Percentiles rank a stretch among this genome's conserved stretches.
These are phyloP conservation scores for Torulaspora gathmanii DNA, from an alignment of 805 yeast species.

Conservation along the genomic window DNA sequence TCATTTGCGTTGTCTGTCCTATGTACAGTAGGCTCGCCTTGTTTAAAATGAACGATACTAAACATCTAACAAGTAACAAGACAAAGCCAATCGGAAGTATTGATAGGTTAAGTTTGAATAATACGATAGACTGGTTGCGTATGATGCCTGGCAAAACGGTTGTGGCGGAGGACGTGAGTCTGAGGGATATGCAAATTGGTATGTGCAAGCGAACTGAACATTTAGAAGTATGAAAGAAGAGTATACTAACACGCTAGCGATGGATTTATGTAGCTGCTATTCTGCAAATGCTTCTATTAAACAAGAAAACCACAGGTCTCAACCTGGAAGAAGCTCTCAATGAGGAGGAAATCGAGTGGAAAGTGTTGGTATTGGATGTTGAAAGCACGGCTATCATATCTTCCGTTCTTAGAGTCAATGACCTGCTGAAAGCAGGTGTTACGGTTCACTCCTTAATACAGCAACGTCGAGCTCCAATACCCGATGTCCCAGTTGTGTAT, in stretches of 20 bases:
- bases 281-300: conserved; percentile 82
- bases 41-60: background rate
- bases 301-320: conserved; percentile 50
- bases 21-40: background rate
- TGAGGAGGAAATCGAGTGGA: conserved; percentile 78
- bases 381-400: conserved; percentile 82
- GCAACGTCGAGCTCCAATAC: conserved; percentile 71
- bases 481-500: conserved; percentile 93
- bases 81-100: background rate
- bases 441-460: conserved; percentile 79
- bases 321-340: conserved; percentile 52
- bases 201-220: conserved; percentile 14
- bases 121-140: background rate
- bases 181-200: conserved; percentile 43
- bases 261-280: conserved; percentile 32
- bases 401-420: conserved; percentile 88
- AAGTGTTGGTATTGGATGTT: conserved; percentile 76
- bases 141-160: conserved; percentile 20
- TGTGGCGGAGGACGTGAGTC: conserved; percentile 22
- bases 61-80: background rate
- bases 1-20: background rate
- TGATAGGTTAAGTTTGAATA: background rate
- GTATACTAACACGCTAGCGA: conserved; percentile 6
- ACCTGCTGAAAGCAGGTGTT: conserved; percentile 81
- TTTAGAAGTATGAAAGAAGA: background rate